A percentile compares a stretch with the other conserved stretches of the same genome.
phyloP scores from a whole-genome alignment of 768 basidiomycete genomes.

The Boletales sp. region DNA sequence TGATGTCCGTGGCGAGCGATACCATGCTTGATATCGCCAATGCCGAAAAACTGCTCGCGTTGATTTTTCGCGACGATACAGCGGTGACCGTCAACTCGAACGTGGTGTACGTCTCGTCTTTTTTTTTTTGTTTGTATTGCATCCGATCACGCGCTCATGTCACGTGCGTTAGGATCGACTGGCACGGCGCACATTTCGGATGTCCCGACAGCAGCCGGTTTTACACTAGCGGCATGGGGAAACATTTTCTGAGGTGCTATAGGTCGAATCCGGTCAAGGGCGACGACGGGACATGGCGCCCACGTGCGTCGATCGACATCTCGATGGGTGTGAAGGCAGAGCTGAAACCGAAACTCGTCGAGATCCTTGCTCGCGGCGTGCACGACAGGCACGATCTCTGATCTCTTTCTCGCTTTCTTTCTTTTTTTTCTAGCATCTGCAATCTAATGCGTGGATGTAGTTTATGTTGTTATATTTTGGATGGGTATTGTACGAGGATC shows the following conservation, averaged over 20 bases:
- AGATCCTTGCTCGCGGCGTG: conserved; percentile 10
- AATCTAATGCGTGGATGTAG: too few relatives aligned
- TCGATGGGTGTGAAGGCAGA: conserved; percentile 21
- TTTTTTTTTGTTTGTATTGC: too few relatives aligned
- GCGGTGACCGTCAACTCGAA: conserved; percentile 24
- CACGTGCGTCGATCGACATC: conserved; percentile 18
- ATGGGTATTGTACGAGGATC: too few relatives aligned
- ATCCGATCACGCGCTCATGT: too few relatives aligned
- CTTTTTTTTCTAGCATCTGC: too few relatives aligned
- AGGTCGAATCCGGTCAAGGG: conserved; percentile 21
- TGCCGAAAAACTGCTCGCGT: conserved; percentile 12
- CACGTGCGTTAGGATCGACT: conserved; percentile 14
- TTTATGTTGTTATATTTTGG: too few relatives aligned
- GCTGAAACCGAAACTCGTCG: conserved; percentile 17
- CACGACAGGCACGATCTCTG: neutral
- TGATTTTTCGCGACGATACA: conserved; percentile 4
- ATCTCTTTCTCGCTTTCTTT: too few relatives aligned
- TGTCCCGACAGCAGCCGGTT: conserved; percentile 16
- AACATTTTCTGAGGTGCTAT: conserved; percentile 22
- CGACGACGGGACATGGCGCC: conserved; percentile 14
- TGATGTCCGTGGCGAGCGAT: conserved; percentile 16
- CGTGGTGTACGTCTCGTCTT: conserved; percentile 7
- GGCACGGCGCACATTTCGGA: conserved; percentile 21
- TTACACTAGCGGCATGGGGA: conserved; percentile 12
- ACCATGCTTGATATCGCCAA: conserved; percentile 20